These are phyloP conservation scores for Bryum argenteum DNA, from an alignment of 225 moss, liverwort and hornwort genomes.

Conservation along the genomic window DNA sequence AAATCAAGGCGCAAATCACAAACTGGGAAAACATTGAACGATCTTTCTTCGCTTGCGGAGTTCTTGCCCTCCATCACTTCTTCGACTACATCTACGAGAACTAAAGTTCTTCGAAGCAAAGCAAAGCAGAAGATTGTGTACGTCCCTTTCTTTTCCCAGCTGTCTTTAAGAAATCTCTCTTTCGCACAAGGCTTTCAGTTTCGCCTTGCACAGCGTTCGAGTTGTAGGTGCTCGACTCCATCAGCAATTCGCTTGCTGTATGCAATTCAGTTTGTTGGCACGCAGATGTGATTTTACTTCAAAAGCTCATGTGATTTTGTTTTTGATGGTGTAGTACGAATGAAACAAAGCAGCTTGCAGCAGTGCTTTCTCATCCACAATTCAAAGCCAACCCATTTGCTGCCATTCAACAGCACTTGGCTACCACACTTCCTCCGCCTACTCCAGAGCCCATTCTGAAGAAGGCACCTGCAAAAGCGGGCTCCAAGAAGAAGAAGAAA, in stretches of 20 bases:
- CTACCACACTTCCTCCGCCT: conserved; percentile 52
- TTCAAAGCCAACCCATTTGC: conserved; percentile 81
- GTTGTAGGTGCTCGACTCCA: conserved; percentile 19
- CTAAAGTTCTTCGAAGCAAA: conserved; percentile 62
- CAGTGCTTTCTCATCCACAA: conserved; percentile 78
- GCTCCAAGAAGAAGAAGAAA: conserved; percentile 36
- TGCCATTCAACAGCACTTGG: conserved; percentile 86
- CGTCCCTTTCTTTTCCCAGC: conserved; percentile 13
- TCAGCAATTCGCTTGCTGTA: conserved; percentile 4
- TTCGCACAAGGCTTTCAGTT: conserved; percentile 18
- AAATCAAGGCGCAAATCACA: conserved; percentile 60
- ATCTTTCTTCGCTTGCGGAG: conserved; percentile 75
- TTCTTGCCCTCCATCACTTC: conserved; percentile 65
- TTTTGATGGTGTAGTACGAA: conserved; percentile 37
- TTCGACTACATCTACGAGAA: conserved; percentile 39
- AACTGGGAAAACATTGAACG: conserved; percentile 59
- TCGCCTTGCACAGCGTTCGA: background rate
- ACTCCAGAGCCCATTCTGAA: conserved; percentile 35
- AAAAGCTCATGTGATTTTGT: conserved; percentile 23
- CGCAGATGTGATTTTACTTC: background rate
- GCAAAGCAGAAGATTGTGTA: conserved; percentile 76
- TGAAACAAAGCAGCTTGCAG: conserved; percentile 78
- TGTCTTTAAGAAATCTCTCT: background rate
- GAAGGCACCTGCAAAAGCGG: conserved; percentile 33
- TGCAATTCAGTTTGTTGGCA: background rate